Evolutionary conservation across 176 grass and related monocot species (phyloP), one percentile per base, ranked within the genome.

Genomic region (Aegilops sharonensis): DNA sequence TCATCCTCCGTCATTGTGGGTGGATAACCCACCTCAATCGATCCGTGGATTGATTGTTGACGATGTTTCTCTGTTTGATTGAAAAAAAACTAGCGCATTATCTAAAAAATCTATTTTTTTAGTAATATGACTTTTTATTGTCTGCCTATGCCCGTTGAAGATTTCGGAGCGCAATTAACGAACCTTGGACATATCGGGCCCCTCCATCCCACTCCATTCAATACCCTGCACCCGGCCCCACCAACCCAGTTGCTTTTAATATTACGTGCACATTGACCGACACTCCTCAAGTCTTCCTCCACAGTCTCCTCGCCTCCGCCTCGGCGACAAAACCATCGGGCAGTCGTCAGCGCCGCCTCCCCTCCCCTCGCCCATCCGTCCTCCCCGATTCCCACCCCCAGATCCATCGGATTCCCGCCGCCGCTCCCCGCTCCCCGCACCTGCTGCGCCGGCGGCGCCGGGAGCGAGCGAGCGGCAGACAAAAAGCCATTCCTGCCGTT

Each of bases 181-280:
- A 50, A 15, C 47, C 47, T 50, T 14, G 11, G 47, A 50, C 47
- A 50, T 15, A 15, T 50, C 12, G 3, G 45, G 12, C 1, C 48
- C 52, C 39, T 39, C 36, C 2, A 39, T 39, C 36, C 36, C 43
- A 47, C 13, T 50, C 47, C 52, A 45, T 56, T 32, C 67, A 15
- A 64, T 42, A 71, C 61, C 54, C 37, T 17, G 12, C 36, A 12
- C 3, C 52, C 35, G 72, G 64, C 24, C 63, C 80, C 80, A 83
- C 72, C 34, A 30, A n/a, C 34, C 11, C 15, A 52, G 3, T 48
- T 18, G 20, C 31, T 37, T 81, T 76, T 70, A 85, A 77, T 82
- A 11, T 20, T 89, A 77, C 88, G 78, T 42, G 72, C 84, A 83
- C 88, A 90, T 64, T 78, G 78, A 77, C 83, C 63, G 36, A 77